Percentiles rank a stretch among this genome's conserved stretches.
Conservation (phyloP, 2,329 filamentous ascomycete species). For the Colletotrichum neosansevieriae region DNA sequence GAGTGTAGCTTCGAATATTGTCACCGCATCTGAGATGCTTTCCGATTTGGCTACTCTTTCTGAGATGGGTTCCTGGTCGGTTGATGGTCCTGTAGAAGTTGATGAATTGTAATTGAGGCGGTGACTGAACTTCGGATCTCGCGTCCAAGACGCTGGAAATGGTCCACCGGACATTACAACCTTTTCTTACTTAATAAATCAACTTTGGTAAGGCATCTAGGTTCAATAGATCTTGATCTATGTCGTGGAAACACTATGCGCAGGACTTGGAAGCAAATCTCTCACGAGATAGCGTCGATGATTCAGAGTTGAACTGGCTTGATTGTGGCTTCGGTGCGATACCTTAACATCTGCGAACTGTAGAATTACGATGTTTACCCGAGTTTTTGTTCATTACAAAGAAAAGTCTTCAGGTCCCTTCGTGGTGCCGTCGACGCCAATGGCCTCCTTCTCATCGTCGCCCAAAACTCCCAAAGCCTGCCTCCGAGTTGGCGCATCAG, state of each 20-base stretch:
- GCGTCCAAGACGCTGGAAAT: conserved; percentile 7
- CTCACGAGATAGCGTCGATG: no score
- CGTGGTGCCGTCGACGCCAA: conserved; percentile 34
- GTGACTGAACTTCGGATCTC: conserved; percentile 24
- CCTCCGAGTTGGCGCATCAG: conserved; percentile 73
- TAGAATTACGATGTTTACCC: no score
- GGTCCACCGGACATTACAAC: not conserved
- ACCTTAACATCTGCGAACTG: no score
- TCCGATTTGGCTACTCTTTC: conserved; percentile 6
- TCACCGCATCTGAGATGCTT: not conserved
- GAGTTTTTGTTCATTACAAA: not conserved
- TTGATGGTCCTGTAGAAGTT: not conserved
- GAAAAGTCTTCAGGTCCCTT: conserved; percentile 30
- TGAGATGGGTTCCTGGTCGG: not conserved
- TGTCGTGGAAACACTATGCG: no score
- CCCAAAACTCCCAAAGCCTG: conserved; percentile 75
- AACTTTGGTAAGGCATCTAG: no score
- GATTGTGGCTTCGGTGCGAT: no score
- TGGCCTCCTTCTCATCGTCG: conserved; percentile 59
- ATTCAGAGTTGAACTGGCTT: no score
- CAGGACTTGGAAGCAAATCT: no score
- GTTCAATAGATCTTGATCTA: no score
- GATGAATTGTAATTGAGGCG: not conserved
- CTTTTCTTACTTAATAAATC: no score
- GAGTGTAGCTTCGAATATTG: no score